Evolutionary conservation across 148 eudicot genomes (phyloP).

Genomic region (Spergularia bocconei): DNA sequence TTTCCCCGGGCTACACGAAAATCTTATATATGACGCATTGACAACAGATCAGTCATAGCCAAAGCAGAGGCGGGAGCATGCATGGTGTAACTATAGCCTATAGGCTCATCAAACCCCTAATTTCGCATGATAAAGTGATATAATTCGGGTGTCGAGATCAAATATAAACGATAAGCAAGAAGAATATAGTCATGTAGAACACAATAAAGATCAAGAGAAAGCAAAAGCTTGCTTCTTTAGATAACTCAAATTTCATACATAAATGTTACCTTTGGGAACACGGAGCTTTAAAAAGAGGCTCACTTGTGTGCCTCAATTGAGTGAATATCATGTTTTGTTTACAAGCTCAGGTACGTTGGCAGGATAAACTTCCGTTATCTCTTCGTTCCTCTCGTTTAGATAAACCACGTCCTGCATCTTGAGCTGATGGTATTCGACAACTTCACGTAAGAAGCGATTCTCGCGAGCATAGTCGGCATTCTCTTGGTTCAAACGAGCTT

Average conservation of each 20-base stretch:
- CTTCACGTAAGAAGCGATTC: slow-evolving; percentile 79
- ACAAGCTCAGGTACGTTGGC: slow-evolving; percentile 40
- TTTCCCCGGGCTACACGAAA: too few species aligned
- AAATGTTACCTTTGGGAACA: background rate
- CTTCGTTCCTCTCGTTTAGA: slow-evolving; percentile 70
- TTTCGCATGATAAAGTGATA: too few species aligned
- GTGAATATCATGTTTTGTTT: background rate
- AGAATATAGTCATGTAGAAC: background rate
- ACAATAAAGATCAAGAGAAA: background rate
- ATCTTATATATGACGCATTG: too few species aligned
- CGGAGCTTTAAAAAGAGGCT: background rate
- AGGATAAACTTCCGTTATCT: slow-evolving; percentile 77
- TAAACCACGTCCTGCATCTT: slow-evolving; percentile 92
- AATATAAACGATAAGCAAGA: too few species aligned
- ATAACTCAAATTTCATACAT: slow-evolving; percentile 4
- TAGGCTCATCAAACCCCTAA: too few species aligned
- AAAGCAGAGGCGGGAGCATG: too few species aligned
- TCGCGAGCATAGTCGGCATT: slow-evolving; percentile 73
- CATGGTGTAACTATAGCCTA: too few species aligned
- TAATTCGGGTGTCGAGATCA: too few species aligned
- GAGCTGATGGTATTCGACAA: slow-evolving; percentile 85
- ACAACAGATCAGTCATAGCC: too few species aligned
- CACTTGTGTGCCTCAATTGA: background rate
- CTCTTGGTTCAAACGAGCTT: slow-evolving; percentile 83
- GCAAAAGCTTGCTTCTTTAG: slow-evolving; percentile 9